A percentile compares a stretch with the other conserved stretches of the same genome.
Conservation (phyloP, 371 early-diverging fungal genomes). For the Zychaea mexicana region DNA sequence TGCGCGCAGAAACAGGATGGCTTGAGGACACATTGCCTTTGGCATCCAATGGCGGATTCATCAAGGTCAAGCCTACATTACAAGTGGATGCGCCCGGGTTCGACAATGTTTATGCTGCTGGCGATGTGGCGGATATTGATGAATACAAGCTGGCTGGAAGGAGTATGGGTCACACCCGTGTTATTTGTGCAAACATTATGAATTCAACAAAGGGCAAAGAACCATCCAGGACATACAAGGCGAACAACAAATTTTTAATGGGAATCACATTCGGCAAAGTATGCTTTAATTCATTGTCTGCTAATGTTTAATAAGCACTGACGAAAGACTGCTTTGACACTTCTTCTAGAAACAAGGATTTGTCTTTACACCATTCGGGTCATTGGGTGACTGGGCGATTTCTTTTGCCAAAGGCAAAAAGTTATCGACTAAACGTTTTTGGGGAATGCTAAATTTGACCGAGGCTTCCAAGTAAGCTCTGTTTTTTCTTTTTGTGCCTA, state of each 20-base stretch:
- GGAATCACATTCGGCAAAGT: constrained; percentile 41
- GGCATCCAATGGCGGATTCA: constrained; percentile 17
- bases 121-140: constrained; percentile 57
- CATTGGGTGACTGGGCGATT: not conserved
- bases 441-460: not conserved
- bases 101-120: constrained; percentile 57
- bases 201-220: constrained; percentile 25
- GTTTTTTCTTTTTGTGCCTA: too few relatives aligned
- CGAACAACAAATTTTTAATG: constrained; percentile 20
- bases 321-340: not conserved
- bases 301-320: too few relatives aligned
- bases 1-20: constrained; percentile 28
- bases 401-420: not conserved
- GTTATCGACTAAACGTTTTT: not conserved
- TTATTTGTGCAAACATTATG: constrained; percentile 43
- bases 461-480: not conserved
- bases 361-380: not conserved
- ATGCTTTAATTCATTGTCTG: not conserved
- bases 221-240: constrained; percentile 24
- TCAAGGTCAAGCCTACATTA: constrained; percentile 54
- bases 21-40: constrained; percentile 20
- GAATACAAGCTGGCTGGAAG: constrained; percentile 55
- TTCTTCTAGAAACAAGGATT: constrained; percentile 1
- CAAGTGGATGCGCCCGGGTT: constrained; percentile 48
- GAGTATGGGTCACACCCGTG: constrained; percentile 36